A percentile compares a stretch with the other conserved stretches of the same genome.
Conservation (phyloP, 768 basidiomycete genomes). For the Favolaschia claudopus region DNA sequence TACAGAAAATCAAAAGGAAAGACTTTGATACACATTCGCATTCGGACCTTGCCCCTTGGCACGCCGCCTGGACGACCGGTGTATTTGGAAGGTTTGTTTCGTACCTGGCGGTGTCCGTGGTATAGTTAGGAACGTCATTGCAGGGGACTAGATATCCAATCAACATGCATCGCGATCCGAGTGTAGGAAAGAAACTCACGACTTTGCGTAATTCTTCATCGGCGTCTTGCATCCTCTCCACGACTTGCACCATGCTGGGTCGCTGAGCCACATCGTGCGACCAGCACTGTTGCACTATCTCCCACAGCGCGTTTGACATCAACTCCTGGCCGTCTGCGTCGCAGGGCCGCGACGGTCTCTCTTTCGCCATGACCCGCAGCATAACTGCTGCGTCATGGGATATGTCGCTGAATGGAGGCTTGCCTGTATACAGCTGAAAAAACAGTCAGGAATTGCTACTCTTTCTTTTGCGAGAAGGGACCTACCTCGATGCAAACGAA, state of each 20-base stretch:
- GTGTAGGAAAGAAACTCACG: background rate
- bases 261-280: conserved; percentile 20
- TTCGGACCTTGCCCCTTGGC: conserved; percentile 9
- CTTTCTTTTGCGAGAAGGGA: background rate
- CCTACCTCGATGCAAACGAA: conserved; percentile 32
- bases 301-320: conserved; percentile 27
- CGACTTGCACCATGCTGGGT: conserved; percentile 21
- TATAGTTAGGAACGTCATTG: background rate
- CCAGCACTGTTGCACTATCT: conserved; percentile 26
- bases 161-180: background rate
- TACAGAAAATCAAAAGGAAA: conserved; percentile 13
- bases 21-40: conserved; percentile 13
- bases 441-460: background rate
- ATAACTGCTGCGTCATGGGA: conserved; percentile 27
- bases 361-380: conserved; percentile 28
- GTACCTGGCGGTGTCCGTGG: conserved; percentile 10
- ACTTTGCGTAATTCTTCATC: conserved; percentile 11
- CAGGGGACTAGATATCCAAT: background rate
- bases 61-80: conserved; percentile 17
- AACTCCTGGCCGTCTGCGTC: conserved; percentile 1
- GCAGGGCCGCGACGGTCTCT: conserved; percentile 27
- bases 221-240: conserved; percentile 24
- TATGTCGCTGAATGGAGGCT: conserved; percentile 29
- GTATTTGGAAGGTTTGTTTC: conserved; percentile 6
- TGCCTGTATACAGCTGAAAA: conserved; percentile 29